Conservation (phyloP, 257 asterid species). For the Eucommia ulmoides region DNA sequence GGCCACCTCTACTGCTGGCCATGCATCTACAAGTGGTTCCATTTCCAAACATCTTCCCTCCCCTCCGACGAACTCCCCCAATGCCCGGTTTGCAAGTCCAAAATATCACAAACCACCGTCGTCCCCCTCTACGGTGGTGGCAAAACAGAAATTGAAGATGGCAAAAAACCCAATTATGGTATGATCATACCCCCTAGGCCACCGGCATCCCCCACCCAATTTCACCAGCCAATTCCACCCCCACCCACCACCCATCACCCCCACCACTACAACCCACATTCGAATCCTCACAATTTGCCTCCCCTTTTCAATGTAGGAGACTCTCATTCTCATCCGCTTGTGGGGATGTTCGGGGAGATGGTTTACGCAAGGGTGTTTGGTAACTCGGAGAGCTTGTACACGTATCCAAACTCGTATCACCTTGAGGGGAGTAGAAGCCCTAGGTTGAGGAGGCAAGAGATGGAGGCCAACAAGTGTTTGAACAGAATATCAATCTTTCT, state of each 20-base stretch:
- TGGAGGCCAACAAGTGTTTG: conserved; percentile 43
- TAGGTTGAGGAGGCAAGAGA: conserved; percentile 35
- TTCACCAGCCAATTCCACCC: conserved; percentile 5
- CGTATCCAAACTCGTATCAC: conserved; percentile 42
- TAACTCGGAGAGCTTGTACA: conserved; percentile 25
- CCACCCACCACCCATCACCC: conserved; percentile 19
- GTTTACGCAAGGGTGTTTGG: conserved; percentile 44
- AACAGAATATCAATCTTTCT: conserved; percentile 52
- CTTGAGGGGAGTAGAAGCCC: conserved; percentile 28
- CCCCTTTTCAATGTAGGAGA: conserved; percentile 13
- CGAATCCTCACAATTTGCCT: conserved; percentile 8
- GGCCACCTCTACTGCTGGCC: conserved; percentile 97
- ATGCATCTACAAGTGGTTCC: conserved; percentile 72
- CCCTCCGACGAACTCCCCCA: conserved; percentile 28
- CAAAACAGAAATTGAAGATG: conserved; percentile 6
- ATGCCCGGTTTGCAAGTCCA: conserved; percentile 70
- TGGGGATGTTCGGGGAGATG: conserved; percentile 56
- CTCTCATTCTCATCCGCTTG: conserved; percentile 27
- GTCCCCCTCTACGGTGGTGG: conserved; percentile 75
- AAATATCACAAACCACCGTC: conserved; percentile 39
- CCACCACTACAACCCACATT: conserved; percentile 9
- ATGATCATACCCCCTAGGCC: conserved; percentile 50
- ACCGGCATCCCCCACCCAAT: conserved; percentile 26
- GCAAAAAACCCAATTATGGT: conserved; percentile 16
- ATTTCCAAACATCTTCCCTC: conserved; percentile 14